Base-by-base conservation (phyloP, 1,284 basidiomycete species). In the Apiotrichum sp. region DNA sequence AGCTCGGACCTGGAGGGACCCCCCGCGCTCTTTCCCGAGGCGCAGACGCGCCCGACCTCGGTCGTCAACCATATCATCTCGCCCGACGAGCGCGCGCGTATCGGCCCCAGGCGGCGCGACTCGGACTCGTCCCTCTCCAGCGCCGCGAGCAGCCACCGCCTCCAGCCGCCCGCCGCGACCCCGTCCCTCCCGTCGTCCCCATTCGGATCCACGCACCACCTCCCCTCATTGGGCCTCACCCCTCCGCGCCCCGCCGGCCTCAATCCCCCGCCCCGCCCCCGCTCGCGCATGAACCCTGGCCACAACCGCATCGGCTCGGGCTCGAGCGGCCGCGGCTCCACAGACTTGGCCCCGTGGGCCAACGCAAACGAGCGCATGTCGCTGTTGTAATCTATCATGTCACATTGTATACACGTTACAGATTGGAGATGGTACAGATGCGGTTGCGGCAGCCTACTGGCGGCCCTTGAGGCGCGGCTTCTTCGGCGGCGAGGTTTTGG, bases 11-110 rank as follows among this genome's bases (percentile, higher is more conserved):
- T 41, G 5, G 40, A n/a, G 9, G 40, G 40, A 9, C 6, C n/a
- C 35, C 14, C 2, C 33, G 11, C 1, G 13, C 2, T 3, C 22
- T 31, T 14, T 16, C 4, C 7, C 35, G 14, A 9, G 7, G n/a
- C 3, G 2, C 5, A 47, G 16, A 3, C 3, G 9, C 47, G 47
- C 16, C 47, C 36, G 29, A 13, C 22, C 6, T 29, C 51, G 1
- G 34, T 53, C 3, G 55, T 57, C 10, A 50, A 52, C 6, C 50
- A 58, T 16, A 62, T 62, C 29, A 62, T 62, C 7, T 55, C 60
- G 8, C 60, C 60, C 3, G 52, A 53, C 13, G 60, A 62, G 43
- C 57, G 60, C 5, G 52, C 60, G 1, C 42, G 31, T 7, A 62
- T 62, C n/a, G 48, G 48, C 9, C 29, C 34, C 14, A 32, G 39